Evolutionary conservation across 805 yeast genomes (phyloP).

Genomic region (Tetrapisispora taiwanensis): DNA sequence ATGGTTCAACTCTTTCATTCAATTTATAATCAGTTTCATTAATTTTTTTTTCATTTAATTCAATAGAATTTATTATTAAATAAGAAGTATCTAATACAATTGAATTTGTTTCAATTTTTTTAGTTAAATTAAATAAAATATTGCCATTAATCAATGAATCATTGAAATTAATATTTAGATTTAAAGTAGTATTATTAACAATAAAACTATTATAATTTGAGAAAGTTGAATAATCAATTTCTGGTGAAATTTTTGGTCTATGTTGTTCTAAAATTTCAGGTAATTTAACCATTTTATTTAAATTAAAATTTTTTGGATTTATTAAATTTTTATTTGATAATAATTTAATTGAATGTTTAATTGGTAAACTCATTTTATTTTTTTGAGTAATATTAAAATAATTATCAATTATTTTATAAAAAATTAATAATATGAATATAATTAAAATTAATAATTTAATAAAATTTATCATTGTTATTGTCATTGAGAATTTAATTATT

Average conservation of each 20-base stretch:
- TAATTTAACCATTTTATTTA: constrained; percentile 7
- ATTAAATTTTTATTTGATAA: not conserved
- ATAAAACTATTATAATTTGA: constrained; percentile 55
- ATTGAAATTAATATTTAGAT: constrained; percentile 47
- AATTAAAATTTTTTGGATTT: not conserved
- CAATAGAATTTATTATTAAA: constrained; percentile 38
- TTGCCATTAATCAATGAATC: constrained; percentile 43
- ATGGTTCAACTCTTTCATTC: constrained; percentile 38
- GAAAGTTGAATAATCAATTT: constrained; percentile 64
- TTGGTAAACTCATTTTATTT: not conserved
- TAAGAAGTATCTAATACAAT: constrained; percentile 64
- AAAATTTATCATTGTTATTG: too few species aligned
- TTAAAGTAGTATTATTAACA: constrained; percentile 42
- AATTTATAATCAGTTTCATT: constrained; percentile 24
- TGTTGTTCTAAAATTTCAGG: constrained; percentile 21
- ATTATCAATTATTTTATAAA: too few species aligned
- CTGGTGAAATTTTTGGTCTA: constrained; percentile 35
- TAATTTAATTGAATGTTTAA: not conserved
- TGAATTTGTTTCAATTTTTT: constrained; percentile 21
- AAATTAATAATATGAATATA: too few species aligned
- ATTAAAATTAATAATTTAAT: too few species aligned
- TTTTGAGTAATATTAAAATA: too few species aligned
- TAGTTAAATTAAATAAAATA: constrained; percentile 38
- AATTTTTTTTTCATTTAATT: constrained; percentile 33
- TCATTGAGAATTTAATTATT: too few species aligned